A percentile compares a stretch with the other conserved stretches of the same genome.
phyloP scores from a whole-genome alignment of 2,329 filamentous ascomycete species.

The Verticillium zaregamsianum region DNA sequence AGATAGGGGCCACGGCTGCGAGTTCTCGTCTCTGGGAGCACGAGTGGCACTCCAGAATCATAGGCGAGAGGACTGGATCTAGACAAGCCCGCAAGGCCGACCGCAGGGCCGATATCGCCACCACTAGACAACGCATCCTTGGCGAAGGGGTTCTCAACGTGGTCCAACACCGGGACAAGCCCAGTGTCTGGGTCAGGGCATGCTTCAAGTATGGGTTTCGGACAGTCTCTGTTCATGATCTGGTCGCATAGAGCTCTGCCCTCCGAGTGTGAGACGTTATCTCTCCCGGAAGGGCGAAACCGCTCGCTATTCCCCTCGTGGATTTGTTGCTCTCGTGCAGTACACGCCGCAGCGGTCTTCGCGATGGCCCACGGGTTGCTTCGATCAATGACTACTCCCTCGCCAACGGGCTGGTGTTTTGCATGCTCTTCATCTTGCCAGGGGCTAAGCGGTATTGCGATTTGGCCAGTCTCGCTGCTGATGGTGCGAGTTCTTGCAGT shows the following conservation, averaged over 20 bases:
- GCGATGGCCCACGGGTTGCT: conserved; percentile 11
- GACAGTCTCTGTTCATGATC: background rate
- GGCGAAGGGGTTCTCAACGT: background rate
- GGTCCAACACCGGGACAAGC: background rate
- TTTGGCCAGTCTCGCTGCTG: background rate
- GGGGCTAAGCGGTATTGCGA: background rate
- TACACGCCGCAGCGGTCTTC: background rate
- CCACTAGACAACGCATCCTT: background rate
- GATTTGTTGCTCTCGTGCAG: background rate
- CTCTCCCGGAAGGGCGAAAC: background rate
- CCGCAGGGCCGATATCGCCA: background rate
- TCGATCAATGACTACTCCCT: background rate
- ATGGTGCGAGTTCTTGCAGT: conserved; percentile 2
- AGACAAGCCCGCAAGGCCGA: too few relatives aligned
- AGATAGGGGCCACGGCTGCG: background rate
- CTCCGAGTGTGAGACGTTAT: background rate
- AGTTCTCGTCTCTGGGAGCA: background rate
- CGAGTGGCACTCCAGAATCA: background rate
- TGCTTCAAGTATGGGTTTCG: background rate
- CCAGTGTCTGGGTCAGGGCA: background rate
- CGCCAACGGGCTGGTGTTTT: too few relatives aligned
- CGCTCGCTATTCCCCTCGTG: background rate
- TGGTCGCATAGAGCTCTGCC: background rate
- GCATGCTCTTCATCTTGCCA: background rate
- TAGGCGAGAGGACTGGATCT: background rate